A percentile compares a stretch with the other conserved stretches of the same genome.
Evolutionary conservation across 83 land plant genomes (phyloP).

Genomic region (Picea mariana): DNA sequence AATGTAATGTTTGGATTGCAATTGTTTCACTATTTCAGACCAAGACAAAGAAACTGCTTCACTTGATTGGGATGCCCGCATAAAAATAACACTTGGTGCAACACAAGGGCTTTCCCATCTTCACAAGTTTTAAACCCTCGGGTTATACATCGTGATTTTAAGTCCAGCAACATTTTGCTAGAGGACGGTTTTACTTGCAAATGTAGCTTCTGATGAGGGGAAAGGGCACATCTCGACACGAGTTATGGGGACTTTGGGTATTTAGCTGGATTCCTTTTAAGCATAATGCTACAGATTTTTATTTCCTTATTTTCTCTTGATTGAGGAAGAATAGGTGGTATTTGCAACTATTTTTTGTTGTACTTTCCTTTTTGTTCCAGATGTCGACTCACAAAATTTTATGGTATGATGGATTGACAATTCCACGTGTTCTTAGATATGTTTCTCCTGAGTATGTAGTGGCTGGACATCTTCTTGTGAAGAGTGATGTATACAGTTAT

Average conservation of each 20-base stretch:
- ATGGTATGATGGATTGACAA: background rate
- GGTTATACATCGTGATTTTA: conserved; percentile 75
- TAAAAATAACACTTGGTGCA: conserved; percentile 82
- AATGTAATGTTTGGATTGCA: conserved; percentile 9
- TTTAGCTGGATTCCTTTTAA: background rate
- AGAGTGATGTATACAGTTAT: conserved; percentile 79
- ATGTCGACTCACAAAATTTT: background rate
- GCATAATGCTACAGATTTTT: background rate
- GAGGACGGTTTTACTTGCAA: conserved; percentile 82
- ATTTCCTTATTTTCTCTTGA: background rate
- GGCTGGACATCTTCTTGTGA: conserved; percentile 76
- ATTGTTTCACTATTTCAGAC: conserved; percentile 37
- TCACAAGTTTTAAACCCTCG: too few relatives aligned
- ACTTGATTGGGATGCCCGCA: conserved; percentile 69
- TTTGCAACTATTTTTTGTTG: background rate
- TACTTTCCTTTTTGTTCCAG: background rate
- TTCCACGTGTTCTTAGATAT: conserved; percentile 32
- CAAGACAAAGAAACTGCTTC: conserved; percentile 42
- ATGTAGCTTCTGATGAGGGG: conserved; percentile 69
- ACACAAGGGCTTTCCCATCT: too few relatives aligned
- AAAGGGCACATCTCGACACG: conserved; percentile 70
- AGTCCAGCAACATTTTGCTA: conserved; percentile 67
- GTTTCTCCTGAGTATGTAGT: conserved; percentile 79
- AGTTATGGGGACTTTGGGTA: conserved; percentile 94
- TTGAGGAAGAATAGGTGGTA: background rate